Evolutionary conservation across 495 filamentous ascomycete species (phyloP).

Genomic region (Penicillium nucicola): DNA sequence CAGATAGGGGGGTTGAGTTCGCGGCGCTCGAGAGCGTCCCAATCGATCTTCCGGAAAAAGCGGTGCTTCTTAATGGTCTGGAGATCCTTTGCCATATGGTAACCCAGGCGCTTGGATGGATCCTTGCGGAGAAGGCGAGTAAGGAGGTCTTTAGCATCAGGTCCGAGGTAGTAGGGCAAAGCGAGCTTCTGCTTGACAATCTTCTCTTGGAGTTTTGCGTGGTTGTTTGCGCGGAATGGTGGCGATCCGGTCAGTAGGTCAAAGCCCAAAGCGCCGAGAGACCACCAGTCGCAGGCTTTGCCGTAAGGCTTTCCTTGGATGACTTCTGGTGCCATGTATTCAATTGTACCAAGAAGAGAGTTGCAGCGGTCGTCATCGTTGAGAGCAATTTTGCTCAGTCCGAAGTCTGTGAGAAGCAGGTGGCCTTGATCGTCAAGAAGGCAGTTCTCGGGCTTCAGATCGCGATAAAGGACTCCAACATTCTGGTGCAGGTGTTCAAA

Average conservation of each 20-base stretch:
- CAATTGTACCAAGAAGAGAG: conserved; percentile 82
- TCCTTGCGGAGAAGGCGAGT: conserved; percentile 88
- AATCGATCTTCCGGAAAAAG: conserved; percentile 96
- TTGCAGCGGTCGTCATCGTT: conserved; percentile 75
- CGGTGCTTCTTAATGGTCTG: conserved; percentile 85
- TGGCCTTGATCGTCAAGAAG: conserved; percentile 89
- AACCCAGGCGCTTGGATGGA: conserved; percentile 80
- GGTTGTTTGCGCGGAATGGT: conserved; percentile 86
- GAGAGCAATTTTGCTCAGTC: conserved; percentile 90
- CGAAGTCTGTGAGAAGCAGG: conserved; percentile 93
- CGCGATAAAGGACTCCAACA: conserved; percentile 92
- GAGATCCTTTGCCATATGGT: conserved; percentile 84
- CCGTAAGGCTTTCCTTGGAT: conserved; percentile 78
- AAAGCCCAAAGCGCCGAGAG: conserved; percentile 84
- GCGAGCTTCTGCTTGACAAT: conserved; percentile 86
- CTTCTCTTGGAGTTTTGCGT: conserved; percentile 87
- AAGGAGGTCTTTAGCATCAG: conserved; percentile 90
- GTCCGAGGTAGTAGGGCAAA: conserved; percentile 81
- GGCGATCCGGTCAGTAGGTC: conserved; percentile 88
- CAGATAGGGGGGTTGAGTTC: conserved; percentile 83
- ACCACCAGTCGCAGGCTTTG: conserved; percentile 98
- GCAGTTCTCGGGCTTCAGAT: conserved; percentile 97
- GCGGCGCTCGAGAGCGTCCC: conserved; percentile 72
- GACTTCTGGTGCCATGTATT: conserved; percentile 98
- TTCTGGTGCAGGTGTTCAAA: conserved; percentile 88